These are phyloP conservation scores for Microsporum audouinii DNA, from an alignment of 2,329 filamentous ascomycete species.

Conservation along the genomic window DNA sequence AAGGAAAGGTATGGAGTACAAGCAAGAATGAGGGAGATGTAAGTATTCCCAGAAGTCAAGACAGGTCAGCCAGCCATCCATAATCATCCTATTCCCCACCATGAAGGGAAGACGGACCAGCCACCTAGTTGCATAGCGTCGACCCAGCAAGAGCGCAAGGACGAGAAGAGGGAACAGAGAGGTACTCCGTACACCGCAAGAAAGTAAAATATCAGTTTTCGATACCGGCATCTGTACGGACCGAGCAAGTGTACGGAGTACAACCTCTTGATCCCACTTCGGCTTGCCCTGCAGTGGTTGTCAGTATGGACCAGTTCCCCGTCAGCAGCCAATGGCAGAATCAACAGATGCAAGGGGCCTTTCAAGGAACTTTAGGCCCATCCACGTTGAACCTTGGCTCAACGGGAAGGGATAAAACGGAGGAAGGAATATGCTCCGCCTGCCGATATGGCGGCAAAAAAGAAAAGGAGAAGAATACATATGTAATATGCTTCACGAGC, in stretches of 20 bases:
- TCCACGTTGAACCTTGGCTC: not conserved
- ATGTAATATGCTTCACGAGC: not conserved
- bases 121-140: not conserved
- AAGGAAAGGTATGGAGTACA: not conserved
- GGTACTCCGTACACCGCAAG: not conserved
- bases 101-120: not conserved
- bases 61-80: not conserved
- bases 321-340: not conserved
- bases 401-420: not conserved
- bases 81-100: not conserved
- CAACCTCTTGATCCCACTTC: slow-evolving; percentile 1
- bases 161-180: not conserved
- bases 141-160: not conserved
- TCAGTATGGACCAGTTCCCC: not conserved
- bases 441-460: not conserved
- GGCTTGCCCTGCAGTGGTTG: not conserved
- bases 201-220: not conserved
- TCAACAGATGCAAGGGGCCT: not conserved
- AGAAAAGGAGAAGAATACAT: not conserved
- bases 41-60: not conserved
- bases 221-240: not conserved
- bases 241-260: not conserved
- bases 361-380: not conserved
- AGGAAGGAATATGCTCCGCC: not conserved
- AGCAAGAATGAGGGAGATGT: not conserved